Base-by-base conservation (phyloP, 2,329 filamentous ascomycete species). In the Botryotinia convoluta region DNA sequence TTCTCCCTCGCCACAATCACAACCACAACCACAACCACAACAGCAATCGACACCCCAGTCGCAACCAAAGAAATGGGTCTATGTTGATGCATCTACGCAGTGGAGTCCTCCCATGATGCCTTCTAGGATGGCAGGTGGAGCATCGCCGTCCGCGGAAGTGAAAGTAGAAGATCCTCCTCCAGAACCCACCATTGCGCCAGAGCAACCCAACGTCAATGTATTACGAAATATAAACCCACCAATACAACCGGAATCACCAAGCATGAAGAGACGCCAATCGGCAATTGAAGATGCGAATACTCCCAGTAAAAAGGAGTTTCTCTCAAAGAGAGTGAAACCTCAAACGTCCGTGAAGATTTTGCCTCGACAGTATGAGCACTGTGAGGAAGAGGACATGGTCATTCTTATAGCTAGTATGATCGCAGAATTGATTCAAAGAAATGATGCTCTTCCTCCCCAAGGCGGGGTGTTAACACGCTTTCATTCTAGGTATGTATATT, bases 381-480 rank as follows among this genome's bases (percentile, higher is more conserved):
- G 93, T 81, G 86, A 92, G 57, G 89, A 93, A 14, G 92, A 94
- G 79, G 95, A 98, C 81, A 89, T 99, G 81, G 96, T 97, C 42
- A 87, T 95, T 60, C 85, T 99, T 74, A 96, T 99, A 77, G 91
- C 95, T 63, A 93, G 97, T 80, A 98, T 99, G 96, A 87, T 99
- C 65, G 91, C 95, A 82, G 96, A 99, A 83, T 86, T 99, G 65
- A 97, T 99, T 77, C 91, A 93, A 75, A 93, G 95, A 76, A 99
- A 99, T 79, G 96, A 99, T 82, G 88, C 88, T 67, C 90, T 96
- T 76, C 95, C 95, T 64, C 88, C 98, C 72, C 90, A 92, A 78
- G 93, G 93, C 77, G 94, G 93, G 48, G 92, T 93, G 48, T 87
- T 99, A 72, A 99, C 96, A 69, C 89, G 96, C 71, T 99, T 99